Percentiles rank a stretch among this genome's conserved stretches.
Conservation (phyloP, 2,329 filamentous ascomycete genomes). For the Ophiostoma ips region DNA sequence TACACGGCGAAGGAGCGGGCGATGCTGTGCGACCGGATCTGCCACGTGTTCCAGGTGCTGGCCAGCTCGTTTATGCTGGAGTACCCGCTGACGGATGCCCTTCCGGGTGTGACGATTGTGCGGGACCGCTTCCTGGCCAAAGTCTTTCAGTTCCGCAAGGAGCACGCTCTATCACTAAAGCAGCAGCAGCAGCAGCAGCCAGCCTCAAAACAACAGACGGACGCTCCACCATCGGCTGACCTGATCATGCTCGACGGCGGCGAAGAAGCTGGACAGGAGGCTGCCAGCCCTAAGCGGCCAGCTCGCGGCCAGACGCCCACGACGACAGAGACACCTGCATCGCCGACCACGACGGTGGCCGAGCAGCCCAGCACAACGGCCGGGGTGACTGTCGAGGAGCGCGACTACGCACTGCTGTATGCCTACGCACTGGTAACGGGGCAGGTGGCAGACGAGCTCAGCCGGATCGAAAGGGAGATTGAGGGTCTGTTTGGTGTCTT, state of each 20-base stretch:
- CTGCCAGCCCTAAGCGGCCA: not conserved
- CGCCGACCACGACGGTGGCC: too few species aligned
- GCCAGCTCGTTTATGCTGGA: constrained; percentile 89
- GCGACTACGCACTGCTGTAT: constrained; percentile 84
- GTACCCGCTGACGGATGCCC: constrained; percentile 78
- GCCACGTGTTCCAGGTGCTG: constrained; percentile 74
- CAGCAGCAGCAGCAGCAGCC: not conserved
- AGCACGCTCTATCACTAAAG: constrained; percentile 28
- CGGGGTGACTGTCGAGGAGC: constrained; percentile 43
- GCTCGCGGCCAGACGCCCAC: not conserved
- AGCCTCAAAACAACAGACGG: not conserved
- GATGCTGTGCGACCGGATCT: constrained; percentile 75
- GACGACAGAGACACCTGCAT: not conserved
- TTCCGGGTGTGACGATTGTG: constrained; percentile 69
- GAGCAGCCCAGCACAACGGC: not conserved
- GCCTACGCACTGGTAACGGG: constrained; percentile 66
- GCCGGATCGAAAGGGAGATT: constrained; percentile 45
- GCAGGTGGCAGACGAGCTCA: constrained; percentile 51
- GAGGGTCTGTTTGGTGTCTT: constrained; percentile 50
- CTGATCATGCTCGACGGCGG: not conserved
- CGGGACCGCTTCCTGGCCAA: constrained; percentile 75
- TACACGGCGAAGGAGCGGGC: constrained; percentile 69
- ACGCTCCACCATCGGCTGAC: not conserved
- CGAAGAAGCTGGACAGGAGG: not conserved
- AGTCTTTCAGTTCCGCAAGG: constrained; percentile 74